A percentile compares a stretch with the other conserved stretches of the same genome.
These are phyloP conservation scores for Umbelopsis sp. DNA, from an alignment of 192 early-diverging fungal genomes.

Conservation along the genomic window DNA sequence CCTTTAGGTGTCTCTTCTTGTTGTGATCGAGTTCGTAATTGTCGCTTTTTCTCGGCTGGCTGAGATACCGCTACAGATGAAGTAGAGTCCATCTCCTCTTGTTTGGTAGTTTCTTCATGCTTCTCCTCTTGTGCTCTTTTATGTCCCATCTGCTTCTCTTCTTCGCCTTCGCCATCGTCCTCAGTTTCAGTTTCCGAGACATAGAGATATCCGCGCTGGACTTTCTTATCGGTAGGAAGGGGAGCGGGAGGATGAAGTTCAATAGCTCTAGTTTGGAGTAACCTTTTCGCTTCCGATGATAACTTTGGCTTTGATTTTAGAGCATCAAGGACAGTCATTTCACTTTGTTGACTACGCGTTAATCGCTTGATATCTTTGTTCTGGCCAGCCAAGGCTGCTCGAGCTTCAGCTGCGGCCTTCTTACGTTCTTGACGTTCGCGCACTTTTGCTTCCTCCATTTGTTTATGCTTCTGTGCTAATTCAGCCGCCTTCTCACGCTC, in stretches of 20 bases:
- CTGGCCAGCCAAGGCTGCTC: not conserved
- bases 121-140: not conserved
- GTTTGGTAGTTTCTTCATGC: not conserved
- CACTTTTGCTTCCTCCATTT: slow-evolving; percentile 1
- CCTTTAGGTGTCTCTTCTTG: not conserved
- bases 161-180: not conserved
- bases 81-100: not conserved
- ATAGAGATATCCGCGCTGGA: not conserved
- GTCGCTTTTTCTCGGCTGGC: not conserved
- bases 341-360: not conserved
- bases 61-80: not conserved
- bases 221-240: not conserved
- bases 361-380: not conserved
- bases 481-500: not conserved
- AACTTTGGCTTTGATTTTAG: not conserved
- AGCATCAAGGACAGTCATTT: not conserved
- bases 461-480: slow-evolving; percentile 3
- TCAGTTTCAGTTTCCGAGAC: not conserved
- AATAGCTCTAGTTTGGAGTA: slow-evolving; percentile 5
- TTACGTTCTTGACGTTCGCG: slow-evolving; percentile 19
- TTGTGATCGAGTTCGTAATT: not conserved
- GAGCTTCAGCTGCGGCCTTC: slow-evolving; percentile 1
- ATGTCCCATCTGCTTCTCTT: too few species aligned
- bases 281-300: not conserved
- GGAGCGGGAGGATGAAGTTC: not conserved